phyloP scores from a whole-genome alignment of 345 rosid genomes.

The Salix brachista region DNA sequence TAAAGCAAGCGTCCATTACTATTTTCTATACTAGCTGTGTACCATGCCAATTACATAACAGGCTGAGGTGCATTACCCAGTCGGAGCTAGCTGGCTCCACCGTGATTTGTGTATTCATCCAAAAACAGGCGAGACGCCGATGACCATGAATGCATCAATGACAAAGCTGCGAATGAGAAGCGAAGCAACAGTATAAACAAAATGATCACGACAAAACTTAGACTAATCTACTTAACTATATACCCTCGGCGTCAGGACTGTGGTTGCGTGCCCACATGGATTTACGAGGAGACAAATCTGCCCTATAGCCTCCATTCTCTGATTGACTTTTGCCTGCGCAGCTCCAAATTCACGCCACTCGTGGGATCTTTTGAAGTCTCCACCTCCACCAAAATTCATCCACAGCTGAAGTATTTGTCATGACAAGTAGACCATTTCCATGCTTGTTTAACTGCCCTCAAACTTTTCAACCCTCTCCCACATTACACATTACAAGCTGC shows the following conservation, averaged over 20 bases:
- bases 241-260: not conserved
- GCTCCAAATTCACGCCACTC: slow-evolving; percentile 35
- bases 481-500: not conserved
- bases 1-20: not conserved
- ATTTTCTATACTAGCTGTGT: not conserved
- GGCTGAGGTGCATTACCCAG: not conserved
- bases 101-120: not conserved
- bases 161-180: not conserved
- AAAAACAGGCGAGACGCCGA: not conserved
- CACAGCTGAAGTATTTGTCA: not conserved
- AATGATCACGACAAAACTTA: not conserved
- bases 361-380: slow-evolving; percentile 38
- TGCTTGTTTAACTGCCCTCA: slow-evolving; percentile 36
- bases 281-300: not conserved
- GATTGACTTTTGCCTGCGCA: not conserved
- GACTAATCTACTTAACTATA: not conserved
- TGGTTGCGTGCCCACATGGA: not conserved
- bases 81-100: not conserved
- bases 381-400: slow-evolving; percentile 4
- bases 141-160: not conserved
- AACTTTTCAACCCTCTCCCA: not conserved
- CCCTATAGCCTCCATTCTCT: not conserved
- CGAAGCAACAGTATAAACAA: not conserved
- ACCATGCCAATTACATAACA: not conserved
- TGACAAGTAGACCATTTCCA: slow-evolving; percentile 35